These are phyloP conservation scores for Penicillium capsulatum DNA, from an alignment of 2,329 filamentous ascomycete genomes.

Conservation along the genomic window DNA sequence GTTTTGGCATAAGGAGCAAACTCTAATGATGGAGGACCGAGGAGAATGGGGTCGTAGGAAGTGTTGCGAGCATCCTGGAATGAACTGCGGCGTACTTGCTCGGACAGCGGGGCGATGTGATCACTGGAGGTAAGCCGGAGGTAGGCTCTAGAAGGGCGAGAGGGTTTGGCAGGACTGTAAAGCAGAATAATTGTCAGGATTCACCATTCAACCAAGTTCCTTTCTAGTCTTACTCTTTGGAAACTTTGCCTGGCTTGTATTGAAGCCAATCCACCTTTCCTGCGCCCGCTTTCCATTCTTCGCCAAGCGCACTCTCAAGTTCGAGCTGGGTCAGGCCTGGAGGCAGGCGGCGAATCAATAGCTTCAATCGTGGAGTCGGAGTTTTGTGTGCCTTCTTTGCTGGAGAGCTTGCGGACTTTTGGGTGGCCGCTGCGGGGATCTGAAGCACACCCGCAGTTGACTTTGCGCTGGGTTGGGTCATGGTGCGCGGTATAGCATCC, in stretches of 20 bases:
- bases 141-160: constrained; percentile 74
- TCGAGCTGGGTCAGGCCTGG: constrained; percentile 79
- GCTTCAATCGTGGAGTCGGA: constrained; percentile 67
- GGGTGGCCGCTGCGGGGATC: constrained; percentile 47
- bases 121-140: constrained; percentile 72
- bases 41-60: constrained; percentile 64
- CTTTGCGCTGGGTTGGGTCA: constrained; percentile 31
- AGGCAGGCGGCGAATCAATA: constrained; percentile 77
- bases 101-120: constrained; percentile 63
- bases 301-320: constrained; percentile 66
- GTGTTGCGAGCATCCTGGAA: constrained; percentile 83
- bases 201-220: too few relatives aligned
- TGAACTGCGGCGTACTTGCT: constrained; percentile 61
- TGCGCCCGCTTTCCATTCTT: constrained; percentile 74
- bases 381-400: constrained; percentile 44
- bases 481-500: too few relatives aligned
- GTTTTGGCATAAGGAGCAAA: constrained; percentile 80
- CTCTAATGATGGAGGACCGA: constrained; percentile 76
- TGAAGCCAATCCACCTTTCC: constrained; percentile 82
- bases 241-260: constrained; percentile 71
- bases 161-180: constrained; percentile 73
- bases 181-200: too few relatives aligned
- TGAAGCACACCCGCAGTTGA: constrained; percentile 53
- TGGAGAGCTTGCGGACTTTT: constrained; percentile 37
- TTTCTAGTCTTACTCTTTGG: constrained; percentile 67